Evolutionary conservation across 140 eudicot species (phyloP), one percentile per base, ranked within the genome.

Genomic region (Anethum foeniculum): DNA sequence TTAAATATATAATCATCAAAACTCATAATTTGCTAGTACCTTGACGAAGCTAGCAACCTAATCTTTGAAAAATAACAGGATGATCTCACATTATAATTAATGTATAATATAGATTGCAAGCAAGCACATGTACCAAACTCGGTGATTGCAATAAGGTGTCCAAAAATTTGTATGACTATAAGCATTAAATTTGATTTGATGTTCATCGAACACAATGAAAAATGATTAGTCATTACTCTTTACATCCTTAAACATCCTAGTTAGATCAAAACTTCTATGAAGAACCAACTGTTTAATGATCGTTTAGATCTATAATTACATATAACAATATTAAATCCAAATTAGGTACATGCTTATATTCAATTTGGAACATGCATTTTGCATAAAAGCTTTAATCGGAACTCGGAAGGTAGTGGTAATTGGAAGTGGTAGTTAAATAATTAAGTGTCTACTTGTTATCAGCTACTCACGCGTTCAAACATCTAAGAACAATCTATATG

Each of bases 51-150:
- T 19, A 23, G 51, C 58, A 41, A 72, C 47, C 77, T 38, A 38
- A 72, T 9, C 27, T 74, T 74, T 25, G 34, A 43, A 71, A 74
- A 71, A 11, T 27, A 44, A 44, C 16, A 25, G 1, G 56, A 48
- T 74, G 78, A 43, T 74, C 78, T 74, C 78, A 43, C 78, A 8
- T 38, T 72, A 8, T 72, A 19, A 72, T 72, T 30, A 72, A 72
- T 72, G 47, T 41, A 21, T 39, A 41, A 21, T 39, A 41, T 39
- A 39, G 65, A 23, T 6, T 19, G 67, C 28, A 58, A 58, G 67
- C n/a, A 58, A 23, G 30, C 67, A 58, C 67, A 21, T 60, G 15
- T 60, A 62, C 69, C 34, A 3, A 62, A 62, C 69, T 25, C 16
- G 2, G 34, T 62, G 6, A 62, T 62, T 34, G 69, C 16, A 56